Conservation (phyloP, 2,329 filamentous ascomycete genomes). For the Trichoderma atrobrunneum region DNA sequence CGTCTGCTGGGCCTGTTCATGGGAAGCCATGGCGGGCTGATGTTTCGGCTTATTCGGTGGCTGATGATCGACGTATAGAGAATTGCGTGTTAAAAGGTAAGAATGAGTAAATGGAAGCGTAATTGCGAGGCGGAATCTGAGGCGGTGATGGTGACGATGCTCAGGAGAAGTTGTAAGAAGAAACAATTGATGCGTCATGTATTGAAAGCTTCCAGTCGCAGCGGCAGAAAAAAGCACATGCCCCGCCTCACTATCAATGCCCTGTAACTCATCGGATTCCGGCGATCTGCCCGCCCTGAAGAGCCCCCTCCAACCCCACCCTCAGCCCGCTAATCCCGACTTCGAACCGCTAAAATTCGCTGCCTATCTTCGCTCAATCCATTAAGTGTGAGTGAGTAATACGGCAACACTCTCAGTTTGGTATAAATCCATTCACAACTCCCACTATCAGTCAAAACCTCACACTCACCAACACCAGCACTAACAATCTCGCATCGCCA, state of each 20-base stretch:
- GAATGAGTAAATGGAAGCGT: background rate
- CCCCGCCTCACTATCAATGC: background rate
- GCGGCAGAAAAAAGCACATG: background rate
- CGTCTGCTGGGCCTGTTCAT: conserved; percentile 43
- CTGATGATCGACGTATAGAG: background rate
- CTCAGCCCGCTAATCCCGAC: background rate
- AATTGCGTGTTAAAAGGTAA: background rate
- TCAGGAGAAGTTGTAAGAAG: background rate
- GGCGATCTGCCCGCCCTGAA: background rate
- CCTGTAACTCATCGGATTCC: background rate
- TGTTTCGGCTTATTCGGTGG: background rate
- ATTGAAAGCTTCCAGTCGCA: background rate
- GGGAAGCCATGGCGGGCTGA: conserved; percentile 26
- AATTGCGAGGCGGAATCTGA: background rate
- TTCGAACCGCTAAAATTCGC: conserved; percentile 5
- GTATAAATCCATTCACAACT: background rate
- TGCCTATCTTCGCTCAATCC: no score
- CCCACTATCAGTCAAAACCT: background rate
- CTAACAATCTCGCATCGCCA: background rate
- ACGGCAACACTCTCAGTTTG: background rate
- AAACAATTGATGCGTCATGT: background rate
- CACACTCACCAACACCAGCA: background rate
- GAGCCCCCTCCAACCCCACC: background rate
- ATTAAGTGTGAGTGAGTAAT: background rate
- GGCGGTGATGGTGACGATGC: background rate